These are phyloP conservation scores for Gorgonomyces haynaldii DNA, from an alignment of 192 early-diverging fungal genomes.

Conservation along the genomic window DNA sequence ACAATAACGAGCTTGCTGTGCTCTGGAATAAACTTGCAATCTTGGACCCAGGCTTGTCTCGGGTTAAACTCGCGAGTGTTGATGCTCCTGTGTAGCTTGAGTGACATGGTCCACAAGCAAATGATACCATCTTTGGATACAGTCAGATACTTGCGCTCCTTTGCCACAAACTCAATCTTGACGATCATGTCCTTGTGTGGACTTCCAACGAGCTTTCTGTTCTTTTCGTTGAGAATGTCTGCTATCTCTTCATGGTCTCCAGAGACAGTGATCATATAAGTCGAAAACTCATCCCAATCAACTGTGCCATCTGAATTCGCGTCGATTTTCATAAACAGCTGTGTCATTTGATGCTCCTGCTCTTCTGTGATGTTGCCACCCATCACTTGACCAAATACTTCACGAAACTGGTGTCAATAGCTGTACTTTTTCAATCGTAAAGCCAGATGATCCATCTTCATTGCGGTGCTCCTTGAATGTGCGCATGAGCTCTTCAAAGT, in stretches of 20 bases:
- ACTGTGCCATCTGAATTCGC: constrained; percentile 54
- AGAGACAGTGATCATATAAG: constrained; percentile 49
- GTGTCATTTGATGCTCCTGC: constrained; percentile 56
- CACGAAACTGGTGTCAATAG: constrained; percentile 36
- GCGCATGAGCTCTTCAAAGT: constrained; percentile 48
- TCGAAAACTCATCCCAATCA: constrained; percentile 56
- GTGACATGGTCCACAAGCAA: constrained; percentile 38
- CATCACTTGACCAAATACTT: constrained; percentile 50
- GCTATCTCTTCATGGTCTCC: constrained; percentile 27
- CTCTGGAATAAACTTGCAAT: constrained; percentile 42
- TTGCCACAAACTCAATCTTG: constrained; percentile 40
- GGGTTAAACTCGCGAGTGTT: constrained; percentile 35
- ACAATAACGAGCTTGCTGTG: constrained; percentile 38
- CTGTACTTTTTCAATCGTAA: constrained; percentile 46
- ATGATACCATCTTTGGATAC: constrained; percentile 47
- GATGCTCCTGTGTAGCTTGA: constrained; percentile 41
- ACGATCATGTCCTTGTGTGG: constrained; percentile 52
- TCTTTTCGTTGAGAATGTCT: constrained; percentile 40
- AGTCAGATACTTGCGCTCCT: constrained; percentile 50
- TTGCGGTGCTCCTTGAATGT: constrained; percentile 44
- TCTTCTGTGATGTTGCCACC: constrained; percentile 44
- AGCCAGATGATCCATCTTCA: constrained; percentile 44
- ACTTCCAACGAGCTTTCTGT: constrained; percentile 26
- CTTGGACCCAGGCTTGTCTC: constrained; percentile 37
- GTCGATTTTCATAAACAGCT: constrained; percentile 63